Percentiles rank a stretch among this genome's conserved stretches.
Conservation (phyloP, 352 stramenopile genomes). For the Peronospora farinosa region DNA sequence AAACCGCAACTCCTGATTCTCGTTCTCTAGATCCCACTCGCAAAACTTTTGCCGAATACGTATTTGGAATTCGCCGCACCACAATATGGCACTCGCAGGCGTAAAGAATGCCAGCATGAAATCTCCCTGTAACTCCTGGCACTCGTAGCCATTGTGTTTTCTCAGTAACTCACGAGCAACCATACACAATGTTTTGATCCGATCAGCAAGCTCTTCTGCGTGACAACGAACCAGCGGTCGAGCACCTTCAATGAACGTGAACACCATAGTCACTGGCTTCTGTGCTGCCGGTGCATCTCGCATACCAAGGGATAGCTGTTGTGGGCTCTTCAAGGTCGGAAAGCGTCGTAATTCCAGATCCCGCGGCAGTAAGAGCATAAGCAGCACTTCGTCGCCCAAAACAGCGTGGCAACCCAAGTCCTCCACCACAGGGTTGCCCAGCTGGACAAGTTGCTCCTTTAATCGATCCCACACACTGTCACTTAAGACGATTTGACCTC, state of each 20-base stretch:
- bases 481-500: constrained; percentile 79
- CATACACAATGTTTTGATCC: constrained; percentile 80
- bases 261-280: constrained; percentile 82
- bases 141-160: constrained; percentile 85
- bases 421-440: constrained; percentile 85
- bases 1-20: constrained; percentile 77
- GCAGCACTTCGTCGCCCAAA: constrained; percentile 60
- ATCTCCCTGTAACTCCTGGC: constrained; percentile 82
- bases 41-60: constrained; percentile 72
- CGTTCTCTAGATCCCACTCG: constrained; percentile 65
- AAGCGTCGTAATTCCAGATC: constrained; percentile 75
- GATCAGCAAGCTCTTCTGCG: constrained; percentile 75
- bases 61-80: constrained; percentile 82
- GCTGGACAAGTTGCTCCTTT: constrained; percentile 80
- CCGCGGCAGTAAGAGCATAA: constrained; percentile 76
- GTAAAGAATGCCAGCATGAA: constrained; percentile 88
- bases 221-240: constrained; percentile 75
- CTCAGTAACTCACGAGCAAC: constrained; percentile 65
- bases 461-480: constrained; percentile 82
- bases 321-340: constrained; percentile 58
- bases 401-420: constrained; percentile 73
- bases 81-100: constrained; percentile 71
- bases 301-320: constrained; percentile 73
- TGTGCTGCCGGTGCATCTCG: constrained; percentile 73
- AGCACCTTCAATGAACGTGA: constrained; percentile 85